phyloP scores from a whole-genome alignment of 129 eudicot genomes.

The Smallanthus sonchifolius region DNA sequence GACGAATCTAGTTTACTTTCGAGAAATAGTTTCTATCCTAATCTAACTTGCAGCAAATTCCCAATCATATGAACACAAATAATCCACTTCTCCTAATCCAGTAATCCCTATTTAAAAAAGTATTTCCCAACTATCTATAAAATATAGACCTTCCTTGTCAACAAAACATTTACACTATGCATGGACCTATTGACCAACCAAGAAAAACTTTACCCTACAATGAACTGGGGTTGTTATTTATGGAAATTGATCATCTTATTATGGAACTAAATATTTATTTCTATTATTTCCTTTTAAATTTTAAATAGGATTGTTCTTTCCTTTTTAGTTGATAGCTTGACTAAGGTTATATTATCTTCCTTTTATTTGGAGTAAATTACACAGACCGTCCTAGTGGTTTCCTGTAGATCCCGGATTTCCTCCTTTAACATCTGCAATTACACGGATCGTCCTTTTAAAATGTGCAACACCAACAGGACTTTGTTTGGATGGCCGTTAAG shows the following conservation, averaged over 20 bases:
- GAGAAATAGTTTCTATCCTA: background rate
- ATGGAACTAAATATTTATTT: background rate
- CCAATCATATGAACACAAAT: background rate
- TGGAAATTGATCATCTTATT: background rate
- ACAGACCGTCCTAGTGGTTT: background rate
- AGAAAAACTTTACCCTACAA: background rate
- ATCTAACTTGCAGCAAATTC: background rate
- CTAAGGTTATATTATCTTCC: background rate
- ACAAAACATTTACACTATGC: background rate
- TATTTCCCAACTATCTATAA: background rate
- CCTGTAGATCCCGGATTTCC: background rate
- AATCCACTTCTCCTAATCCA: background rate
- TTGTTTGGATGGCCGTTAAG: background rate
- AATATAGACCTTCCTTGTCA: background rate
- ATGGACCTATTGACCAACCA: background rate
- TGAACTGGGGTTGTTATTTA: background rate
- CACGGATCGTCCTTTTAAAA: background rate
- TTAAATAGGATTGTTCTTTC: background rate
- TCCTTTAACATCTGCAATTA: background rate
- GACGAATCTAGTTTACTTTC: background rate
- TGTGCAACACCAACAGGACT: background rate
- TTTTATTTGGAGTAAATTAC: background rate
- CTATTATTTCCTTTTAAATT: background rate
- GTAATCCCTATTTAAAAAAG: background rate
- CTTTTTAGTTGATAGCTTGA: conserved; percentile 1